phyloP scores from a whole-genome alignment of 176 grass and related monocot genomes.

The Rhynchospora pubera region DNA sequence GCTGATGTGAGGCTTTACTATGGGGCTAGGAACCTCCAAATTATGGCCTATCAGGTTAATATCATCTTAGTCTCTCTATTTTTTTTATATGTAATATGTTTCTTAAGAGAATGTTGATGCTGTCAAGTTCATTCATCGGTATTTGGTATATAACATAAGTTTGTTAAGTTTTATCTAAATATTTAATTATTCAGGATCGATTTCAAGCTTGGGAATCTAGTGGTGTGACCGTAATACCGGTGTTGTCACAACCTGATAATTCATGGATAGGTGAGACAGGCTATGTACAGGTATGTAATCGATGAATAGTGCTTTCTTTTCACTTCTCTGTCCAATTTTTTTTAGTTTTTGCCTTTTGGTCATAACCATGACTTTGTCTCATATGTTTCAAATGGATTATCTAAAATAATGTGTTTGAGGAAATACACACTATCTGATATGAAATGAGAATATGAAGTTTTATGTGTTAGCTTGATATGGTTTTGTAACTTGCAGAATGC shows the following conservation, averaged over 20 bases:
- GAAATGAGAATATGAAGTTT: not conserved
- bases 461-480: not conserved
- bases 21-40: slow-evolving; percentile 76
- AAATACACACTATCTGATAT: not conserved
- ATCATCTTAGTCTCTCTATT: not conserved
- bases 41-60: slow-evolving; percentile 79
- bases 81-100: not conserved
- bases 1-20: slow-evolving; percentile 61
- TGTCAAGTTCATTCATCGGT: not conserved
- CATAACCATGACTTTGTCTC: not conserved
- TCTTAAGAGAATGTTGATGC: not conserved
- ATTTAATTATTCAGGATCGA: slow-evolving; percentile 40
- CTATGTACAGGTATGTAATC: slow-evolving; percentile 62
- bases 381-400: not conserved
- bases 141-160: not conserved
- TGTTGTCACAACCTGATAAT: slow-evolving; percentile 63
- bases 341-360: not conserved
- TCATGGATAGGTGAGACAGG: slow-evolving; percentile 67
- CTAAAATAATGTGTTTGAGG: not conserved
- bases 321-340: not conserved
- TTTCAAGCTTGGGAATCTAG: slow-evolving; percentile 58
- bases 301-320: not conserved
- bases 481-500: slow-evolving; percentile 44
- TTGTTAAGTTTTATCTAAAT: not conserved
- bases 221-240: slow-evolving; percentile 71